phyloP scores from a whole-genome alignment of 768 basidiomycete genomes.

The Cystofilobasidium macerans region DNA sequence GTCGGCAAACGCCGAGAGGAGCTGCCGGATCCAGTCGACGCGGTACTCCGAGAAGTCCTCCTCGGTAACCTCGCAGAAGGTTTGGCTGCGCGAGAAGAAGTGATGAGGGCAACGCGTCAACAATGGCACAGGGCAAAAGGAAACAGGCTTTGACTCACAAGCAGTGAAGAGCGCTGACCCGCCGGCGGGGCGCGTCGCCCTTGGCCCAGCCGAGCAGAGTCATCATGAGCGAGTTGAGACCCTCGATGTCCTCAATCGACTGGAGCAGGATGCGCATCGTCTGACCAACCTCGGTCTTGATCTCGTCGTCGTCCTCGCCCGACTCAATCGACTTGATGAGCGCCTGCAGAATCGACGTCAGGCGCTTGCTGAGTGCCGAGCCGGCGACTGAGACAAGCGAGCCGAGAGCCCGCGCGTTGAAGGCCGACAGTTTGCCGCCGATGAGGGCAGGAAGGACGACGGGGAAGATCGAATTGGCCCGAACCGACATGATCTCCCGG shows the following conservation, averaged over 20 bases:
- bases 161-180: slow-evolving; percentile 65
- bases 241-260: slow-evolving; percentile 75
- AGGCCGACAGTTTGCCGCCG: slow-evolving; percentile 77
- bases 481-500: slow-evolving; percentile 87
- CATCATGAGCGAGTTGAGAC: slow-evolving; percentile 79
- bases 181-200: slow-evolving; percentile 54
- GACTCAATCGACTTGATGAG: slow-evolving; percentile 64
- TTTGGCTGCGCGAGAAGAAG: slow-evolving; percentile 34
- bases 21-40: slow-evolving; percentile 85
- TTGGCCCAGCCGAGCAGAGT: slow-evolving; percentile 83
- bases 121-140: neutral
- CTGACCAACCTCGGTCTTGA: slow-evolving; percentile 58
- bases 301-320: slow-evolving; percentile 52
- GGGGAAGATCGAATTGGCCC: slow-evolving; percentile 90
- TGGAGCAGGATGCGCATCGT: slow-evolving; percentile 62
- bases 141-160: slow-evolving; percentile 40
- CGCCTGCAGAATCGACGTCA: slow-evolving; percentile 65
- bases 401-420: slow-evolving; percentile 84
- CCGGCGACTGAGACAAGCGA: slow-evolving; percentile 91
- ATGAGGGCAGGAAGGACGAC: slow-evolving; percentile 89
- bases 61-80: slow-evolving; percentile 72
- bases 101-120: neutral
- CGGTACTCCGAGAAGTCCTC: slow-evolving; percentile 76
- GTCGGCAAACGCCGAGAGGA: slow-evolving; percentile 75
- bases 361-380: slow-evolving; percentile 67